Percentiles rank a stretch among this genome's conserved stretches.
Evolutionary conservation across 352 stramenopile species (phyloP).

Genomic region (Globisporangium barbulae): DNA sequence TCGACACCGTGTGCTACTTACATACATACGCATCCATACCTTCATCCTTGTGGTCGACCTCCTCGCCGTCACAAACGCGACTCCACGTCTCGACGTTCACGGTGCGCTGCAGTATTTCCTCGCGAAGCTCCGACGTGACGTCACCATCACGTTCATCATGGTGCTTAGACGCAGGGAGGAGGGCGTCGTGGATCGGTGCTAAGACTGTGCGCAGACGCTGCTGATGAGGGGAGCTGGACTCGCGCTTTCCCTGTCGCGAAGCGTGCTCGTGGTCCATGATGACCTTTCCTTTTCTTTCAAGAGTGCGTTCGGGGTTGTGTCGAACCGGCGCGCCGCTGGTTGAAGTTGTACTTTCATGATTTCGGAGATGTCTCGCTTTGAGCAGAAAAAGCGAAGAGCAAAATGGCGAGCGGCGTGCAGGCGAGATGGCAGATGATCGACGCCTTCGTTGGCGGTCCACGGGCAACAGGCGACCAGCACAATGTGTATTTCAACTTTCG

Average conservation of each 20-base stretch:
- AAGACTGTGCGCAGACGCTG: background rate
- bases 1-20: background rate
- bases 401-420: too few species aligned
- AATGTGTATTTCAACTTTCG: background rate
- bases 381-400: too few species aligned
- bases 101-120: background rate
- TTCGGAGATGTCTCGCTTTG: too few species aligned
- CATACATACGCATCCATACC: conserved; percentile 12
- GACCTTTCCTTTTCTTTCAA: too few species aligned
- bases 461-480: background rate
- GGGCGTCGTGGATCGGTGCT: background rate
- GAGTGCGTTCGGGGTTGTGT: background rate
- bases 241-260: background rate
- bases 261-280: background rate
- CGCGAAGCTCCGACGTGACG: background rate
- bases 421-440: background rate
- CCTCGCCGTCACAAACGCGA: conserved; percentile 23
- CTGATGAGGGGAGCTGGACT: background rate
- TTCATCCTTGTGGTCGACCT: conserved; percentile 8
- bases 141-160: background rate
- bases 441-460: background rate
- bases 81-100: conserved; percentile 27
- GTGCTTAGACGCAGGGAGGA: background rate
- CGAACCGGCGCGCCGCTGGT: background rate
- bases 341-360: background rate